A percentile compares a stretch with the other conserved stretches of the same genome.
Evolutionary conservation across 1,284 basidiomycete genomes (phyloP).

Genomic region (Chalciporus sp.): DNA sequence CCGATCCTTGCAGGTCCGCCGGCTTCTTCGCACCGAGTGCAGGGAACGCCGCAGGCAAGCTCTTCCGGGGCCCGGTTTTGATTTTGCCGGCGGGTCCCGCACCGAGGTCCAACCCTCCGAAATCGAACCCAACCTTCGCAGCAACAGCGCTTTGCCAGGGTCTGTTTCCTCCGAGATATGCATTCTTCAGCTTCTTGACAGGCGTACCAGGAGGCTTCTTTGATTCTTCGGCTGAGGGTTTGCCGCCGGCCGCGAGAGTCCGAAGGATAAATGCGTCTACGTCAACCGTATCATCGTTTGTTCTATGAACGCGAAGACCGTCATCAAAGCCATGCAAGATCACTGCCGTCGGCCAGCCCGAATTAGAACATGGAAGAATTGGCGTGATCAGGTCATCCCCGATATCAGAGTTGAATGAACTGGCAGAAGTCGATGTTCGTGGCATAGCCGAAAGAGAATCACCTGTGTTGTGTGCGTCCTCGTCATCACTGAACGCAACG

Average conservation of each 20-base stretch:
- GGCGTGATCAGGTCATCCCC: slow-evolving; percentile 69
- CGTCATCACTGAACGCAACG: slow-evolving; percentile 62
- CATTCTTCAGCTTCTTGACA: slow-evolving; percentile 70
- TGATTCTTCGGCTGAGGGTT: slow-evolving; percentile 45
- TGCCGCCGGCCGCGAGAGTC: slow-evolving; percentile 61
- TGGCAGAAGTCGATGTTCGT: slow-evolving; percentile 56
- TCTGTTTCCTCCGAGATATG: slow-evolving; percentile 56
- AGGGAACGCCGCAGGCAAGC: slow-evolving; percentile 70
- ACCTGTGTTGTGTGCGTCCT: slow-evolving; percentile 40
- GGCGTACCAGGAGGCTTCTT: slow-evolving; percentile 79
- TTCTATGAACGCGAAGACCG: slow-evolving; percentile 32
- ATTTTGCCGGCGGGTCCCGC: slow-evolving; percentile 36
- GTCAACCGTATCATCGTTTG: slow-evolving; percentile 41
- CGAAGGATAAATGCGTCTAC: slow-evolving; percentile 73
- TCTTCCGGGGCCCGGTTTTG: slow-evolving; percentile 64
- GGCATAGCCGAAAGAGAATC: slow-evolving; percentile 49
- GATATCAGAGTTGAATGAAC: slow-evolving; percentile 58
- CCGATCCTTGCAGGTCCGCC: slow-evolving; percentile 31
- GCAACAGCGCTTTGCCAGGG: slow-evolving; percentile 81
- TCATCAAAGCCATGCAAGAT: slow-evolving; percentile 45
- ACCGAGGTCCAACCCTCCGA: slow-evolving; percentile 46
- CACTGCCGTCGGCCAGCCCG: slow-evolving; percentile 63
- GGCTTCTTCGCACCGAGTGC: slow-evolving; percentile 32
- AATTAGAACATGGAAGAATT: slow-evolving; percentile 51
- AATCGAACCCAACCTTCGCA: slow-evolving; percentile 63